Conservation (phyloP, 75 land plant species). For the Larix kaempferi region DNA sequence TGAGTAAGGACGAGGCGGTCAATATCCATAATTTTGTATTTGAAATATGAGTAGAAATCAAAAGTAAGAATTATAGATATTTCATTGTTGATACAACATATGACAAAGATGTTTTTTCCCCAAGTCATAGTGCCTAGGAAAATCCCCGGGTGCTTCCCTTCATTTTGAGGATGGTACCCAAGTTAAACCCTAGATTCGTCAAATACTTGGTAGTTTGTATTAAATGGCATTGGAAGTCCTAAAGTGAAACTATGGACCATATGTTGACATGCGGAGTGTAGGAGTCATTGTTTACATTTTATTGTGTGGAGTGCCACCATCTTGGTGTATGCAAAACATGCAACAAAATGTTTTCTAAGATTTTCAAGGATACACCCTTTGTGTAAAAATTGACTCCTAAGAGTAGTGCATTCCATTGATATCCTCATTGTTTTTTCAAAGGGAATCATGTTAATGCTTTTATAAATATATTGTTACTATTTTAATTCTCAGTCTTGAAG, state of each 20-base stretch:
- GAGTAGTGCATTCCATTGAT: background rate
- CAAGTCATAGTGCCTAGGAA: too few relatives aligned
- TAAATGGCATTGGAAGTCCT: conserved; percentile 81
- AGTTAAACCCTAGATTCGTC: too few relatives aligned
- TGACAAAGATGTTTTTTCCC: too few relatives aligned
- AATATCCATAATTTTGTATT: too few relatives aligned
- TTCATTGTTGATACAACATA: too few relatives aligned
- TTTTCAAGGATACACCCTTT: background rate
- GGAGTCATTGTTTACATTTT: conserved; percentile 72
- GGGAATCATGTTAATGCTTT: background rate
- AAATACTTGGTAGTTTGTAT: conserved; percentile 79
- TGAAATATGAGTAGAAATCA: too few relatives aligned
- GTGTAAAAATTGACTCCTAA: background rate
- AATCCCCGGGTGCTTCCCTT: too few relatives aligned
- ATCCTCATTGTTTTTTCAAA: background rate
- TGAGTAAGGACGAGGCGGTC: too few relatives aligned
- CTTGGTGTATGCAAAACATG: conserved; percentile 48
- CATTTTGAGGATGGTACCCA: too few relatives aligned
- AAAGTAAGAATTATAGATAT: too few relatives aligned
- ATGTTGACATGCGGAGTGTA: conserved; percentile 77
- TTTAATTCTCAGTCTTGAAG: background rate
- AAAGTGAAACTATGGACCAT: conserved; percentile 66
- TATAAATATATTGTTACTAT: background rate
- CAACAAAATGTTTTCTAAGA: background rate
- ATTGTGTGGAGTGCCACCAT: conserved; percentile 83